Evolutionary conservation across 1,139 yeast species (phyloP).

Genomic region (Kodamaea arcana): DNA sequence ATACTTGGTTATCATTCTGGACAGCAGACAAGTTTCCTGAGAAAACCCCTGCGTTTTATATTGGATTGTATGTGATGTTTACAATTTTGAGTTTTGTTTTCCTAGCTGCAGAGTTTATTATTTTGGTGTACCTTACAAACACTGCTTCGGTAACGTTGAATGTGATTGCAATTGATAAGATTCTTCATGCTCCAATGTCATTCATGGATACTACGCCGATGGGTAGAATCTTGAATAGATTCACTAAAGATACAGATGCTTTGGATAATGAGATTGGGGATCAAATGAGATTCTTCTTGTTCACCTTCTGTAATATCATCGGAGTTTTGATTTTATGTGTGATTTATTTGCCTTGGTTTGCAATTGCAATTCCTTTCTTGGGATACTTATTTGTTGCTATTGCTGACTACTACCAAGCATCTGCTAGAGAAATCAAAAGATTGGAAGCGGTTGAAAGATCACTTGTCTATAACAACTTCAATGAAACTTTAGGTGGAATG

Average conservation of each 20-base stretch:
- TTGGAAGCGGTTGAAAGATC: conserved; percentile 77
- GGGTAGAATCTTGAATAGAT: conserved; percentile 67
- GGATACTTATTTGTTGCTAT: conserved; percentile 30
- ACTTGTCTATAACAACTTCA: conserved; percentile 70
- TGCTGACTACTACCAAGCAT: conserved; percentile 60
- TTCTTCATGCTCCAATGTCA: conserved; percentile 55
- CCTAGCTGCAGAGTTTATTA: conserved; percentile 39
- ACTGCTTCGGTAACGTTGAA: conserved; percentile 37
- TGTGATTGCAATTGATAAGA: conserved; percentile 34
- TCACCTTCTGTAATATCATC: conserved; percentile 49
- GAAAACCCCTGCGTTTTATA: conserved; percentile 54
- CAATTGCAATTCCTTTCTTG: conserved; percentile 43
- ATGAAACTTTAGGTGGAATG: conserved; percentile 71
- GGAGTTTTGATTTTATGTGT: conserved; percentile 68
- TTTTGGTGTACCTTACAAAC: conserved; percentile 50
- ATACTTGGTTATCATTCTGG: conserved; percentile 89
- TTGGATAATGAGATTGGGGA: conserved; percentile 72
- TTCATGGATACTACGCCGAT: conserved; percentile 59
- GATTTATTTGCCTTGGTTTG: conserved; percentile 62
- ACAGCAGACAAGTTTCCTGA: conserved; percentile 49
- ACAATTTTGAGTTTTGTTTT: conserved; percentile 37
- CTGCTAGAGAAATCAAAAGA: conserved; percentile 74
- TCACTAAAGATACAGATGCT: conserved; percentile 77
- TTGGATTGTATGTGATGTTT: conserved; percentile 66
- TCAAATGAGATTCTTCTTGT: conserved; percentile 48